Percentiles rank a stretch among this genome's conserved stretches.
phyloP scores from a whole-genome alignment of 2,329 filamentous ascomycete genomes.

The Metarhizium anisopliae region DNA sequence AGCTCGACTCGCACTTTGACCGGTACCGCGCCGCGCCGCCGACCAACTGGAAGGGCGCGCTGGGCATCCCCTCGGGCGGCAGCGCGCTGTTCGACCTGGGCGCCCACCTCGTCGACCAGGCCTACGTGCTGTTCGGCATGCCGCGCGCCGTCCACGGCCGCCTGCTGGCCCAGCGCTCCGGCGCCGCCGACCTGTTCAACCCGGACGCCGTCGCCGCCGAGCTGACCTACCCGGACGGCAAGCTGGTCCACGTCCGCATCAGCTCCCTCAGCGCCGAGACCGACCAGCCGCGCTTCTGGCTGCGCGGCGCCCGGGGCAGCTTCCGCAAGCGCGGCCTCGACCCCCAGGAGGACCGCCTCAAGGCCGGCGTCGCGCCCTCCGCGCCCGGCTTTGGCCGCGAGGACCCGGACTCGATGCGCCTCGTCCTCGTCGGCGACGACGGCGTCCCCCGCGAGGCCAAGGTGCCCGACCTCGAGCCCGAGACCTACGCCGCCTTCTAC shows the following conservation, averaged over 20 bases:
- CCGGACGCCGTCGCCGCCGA: constrained; percentile 54
- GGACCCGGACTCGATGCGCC: constrained; percentile 45
- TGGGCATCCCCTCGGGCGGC: constrained; percentile 52
- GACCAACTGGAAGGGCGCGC: constrained; percentile 56
- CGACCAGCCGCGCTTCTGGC: constrained; percentile 67
- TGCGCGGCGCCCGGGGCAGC: constrained; percentile 63
- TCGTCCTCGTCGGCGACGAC: constrained; percentile 46
- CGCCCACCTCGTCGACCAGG: constrained; percentile 69
- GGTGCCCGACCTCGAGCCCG: constrained; percentile 50
- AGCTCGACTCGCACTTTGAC: constrained; percentile 77
- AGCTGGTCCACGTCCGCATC: constrained; percentile 61
- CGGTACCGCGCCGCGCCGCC: constrained; percentile 55
- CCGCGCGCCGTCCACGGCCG: constrained; percentile 59
- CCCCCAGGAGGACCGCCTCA: constrained; percentile 66
- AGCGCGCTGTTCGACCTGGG: constrained; percentile 68
- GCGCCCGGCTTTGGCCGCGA: constrained; percentile 60
- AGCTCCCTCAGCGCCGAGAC: constrained; percentile 59
- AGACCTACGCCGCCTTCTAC: constrained; percentile 65
- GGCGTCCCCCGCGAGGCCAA: constrained; percentile 40
- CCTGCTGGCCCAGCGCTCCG: constrained; percentile 55
- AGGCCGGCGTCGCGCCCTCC: constrained; percentile 50
- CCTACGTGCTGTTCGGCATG: constrained; percentile 59
- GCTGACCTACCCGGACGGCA: constrained; percentile 54
- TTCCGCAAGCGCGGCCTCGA: constrained; percentile 67
- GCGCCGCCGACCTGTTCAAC: constrained; percentile 34